A percentile compares a stretch with the other conserved stretches of the same genome.
Conservation (phyloP, 2,329 filamentous ascomycete species). For the Diaporthe longicolla region DNA sequence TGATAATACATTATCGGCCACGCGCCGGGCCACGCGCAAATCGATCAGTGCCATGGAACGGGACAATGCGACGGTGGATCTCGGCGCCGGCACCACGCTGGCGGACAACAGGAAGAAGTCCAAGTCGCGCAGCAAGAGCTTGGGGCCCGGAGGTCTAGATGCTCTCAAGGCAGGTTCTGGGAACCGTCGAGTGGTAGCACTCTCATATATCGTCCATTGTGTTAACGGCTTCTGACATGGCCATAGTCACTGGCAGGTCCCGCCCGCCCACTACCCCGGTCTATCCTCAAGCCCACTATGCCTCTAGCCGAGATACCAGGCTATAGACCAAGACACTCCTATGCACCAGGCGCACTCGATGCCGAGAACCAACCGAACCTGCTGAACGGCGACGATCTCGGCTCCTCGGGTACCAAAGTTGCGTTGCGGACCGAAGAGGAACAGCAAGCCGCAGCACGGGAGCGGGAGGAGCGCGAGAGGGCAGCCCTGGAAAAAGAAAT, state of each 20-base stretch:
- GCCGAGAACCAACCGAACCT: constrained; percentile 61
- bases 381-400: constrained; percentile 55
- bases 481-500: constrained; percentile 72
- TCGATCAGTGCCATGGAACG: constrained; percentile 81
- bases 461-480: constrained; percentile 77
- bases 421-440: constrained; percentile 79
- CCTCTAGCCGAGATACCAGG: constrained; percentile 78
- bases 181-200: constrained; percentile 81
- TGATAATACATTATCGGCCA: constrained; percentile 67
- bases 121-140: constrained; percentile 89
- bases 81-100: constrained; percentile 68
- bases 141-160: constrained; percentile 92
- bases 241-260: constrained; percentile 70
- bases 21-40: constrained; percentile 72
- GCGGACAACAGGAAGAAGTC: constrained; percentile 71
- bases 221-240: constrained; percentile 44
- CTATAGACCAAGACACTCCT: constrained; percentile 69
- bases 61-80: constrained; percentile 82
- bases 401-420: constrained; percentile 67
- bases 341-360: constrained; percentile 55
- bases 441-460: constrained; percentile 77
- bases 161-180: constrained; percentile 81
- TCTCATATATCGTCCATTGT: constrained; percentile 51
- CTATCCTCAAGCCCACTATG: constrained; percentile 86
- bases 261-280: constrained; percentile 68